A percentile compares a stretch with the other conserved stretches of the same genome.
Evolutionary conservation across 495 filamentous ascomycete genomes (phyloP).

Genomic region (Neurospora sp.): DNA sequence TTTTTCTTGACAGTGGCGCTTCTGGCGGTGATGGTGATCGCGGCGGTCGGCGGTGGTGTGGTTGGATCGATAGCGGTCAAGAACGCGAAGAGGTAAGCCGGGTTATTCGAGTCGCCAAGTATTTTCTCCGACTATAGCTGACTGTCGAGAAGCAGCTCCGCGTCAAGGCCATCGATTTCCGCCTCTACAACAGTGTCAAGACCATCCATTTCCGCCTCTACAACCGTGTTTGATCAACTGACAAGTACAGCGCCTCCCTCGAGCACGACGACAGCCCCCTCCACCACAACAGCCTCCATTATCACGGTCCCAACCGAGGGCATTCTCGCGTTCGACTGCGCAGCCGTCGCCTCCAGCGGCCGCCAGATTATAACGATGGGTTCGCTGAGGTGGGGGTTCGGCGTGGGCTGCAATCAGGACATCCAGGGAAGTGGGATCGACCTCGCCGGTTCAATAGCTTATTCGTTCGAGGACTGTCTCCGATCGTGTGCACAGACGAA

Average conservation of each 20-base stretch:
- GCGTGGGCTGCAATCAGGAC: slow-evolving; percentile 6
- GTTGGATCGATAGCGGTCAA: slow-evolving; percentile 6
- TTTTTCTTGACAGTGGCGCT: neutral
- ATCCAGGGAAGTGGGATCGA: neutral
- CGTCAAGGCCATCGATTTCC: neutral
- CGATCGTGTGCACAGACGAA: slow-evolving; percentile 7
- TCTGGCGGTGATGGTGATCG: neutral
- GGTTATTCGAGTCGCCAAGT: neutral
- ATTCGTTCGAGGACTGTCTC: slow-evolving; percentile 10
- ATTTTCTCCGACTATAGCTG: neutral
- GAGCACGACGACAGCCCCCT: neutral
- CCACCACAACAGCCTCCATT: neutral
- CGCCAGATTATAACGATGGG: slow-evolving; percentile 4
- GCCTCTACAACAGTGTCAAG: neutral
- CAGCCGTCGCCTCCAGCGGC: neutral
- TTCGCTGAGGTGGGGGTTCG: slow-evolving; percentile 2
- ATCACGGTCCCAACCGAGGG: slow-evolving; percentile 4
- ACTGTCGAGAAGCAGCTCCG: neutral
- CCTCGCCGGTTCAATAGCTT: slow-evolving; percentile 6
- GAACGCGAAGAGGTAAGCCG: slow-evolving; percentile 3
- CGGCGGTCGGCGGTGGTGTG: slow-evolving; percentile 5
- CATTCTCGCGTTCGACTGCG: slow-evolving; percentile 10
- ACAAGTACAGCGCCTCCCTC: neutral
- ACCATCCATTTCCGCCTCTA: neutral
- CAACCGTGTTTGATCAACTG: neutral